Evolutionary conservation across 495 filamentous ascomycete species (phyloP).

Genomic region (Chaetomium cochliodes): DNA sequence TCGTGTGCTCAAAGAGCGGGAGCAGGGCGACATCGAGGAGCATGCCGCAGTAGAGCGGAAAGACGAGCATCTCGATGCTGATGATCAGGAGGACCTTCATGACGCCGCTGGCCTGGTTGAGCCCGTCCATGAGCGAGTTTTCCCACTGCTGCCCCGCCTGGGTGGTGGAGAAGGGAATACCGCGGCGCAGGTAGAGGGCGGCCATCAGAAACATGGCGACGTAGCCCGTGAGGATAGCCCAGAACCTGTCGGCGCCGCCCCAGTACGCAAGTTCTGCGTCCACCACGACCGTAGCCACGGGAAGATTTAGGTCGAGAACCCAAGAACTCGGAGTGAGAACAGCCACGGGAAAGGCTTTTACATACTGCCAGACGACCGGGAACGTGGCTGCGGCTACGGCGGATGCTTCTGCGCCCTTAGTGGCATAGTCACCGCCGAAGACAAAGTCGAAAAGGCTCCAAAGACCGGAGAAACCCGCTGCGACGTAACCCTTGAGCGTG

Average conservation of each 20-base stretch:
- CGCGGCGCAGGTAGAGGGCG: slow-evolving; percentile 71
- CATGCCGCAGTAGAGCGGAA: slow-evolving; percentile 91
- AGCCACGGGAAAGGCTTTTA: slow-evolving; percentile 21
- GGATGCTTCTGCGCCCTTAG: slow-evolving; percentile 27
- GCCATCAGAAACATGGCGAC: slow-evolving; percentile 69
- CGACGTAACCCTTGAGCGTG: slow-evolving; percentile 39
- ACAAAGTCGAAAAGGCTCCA: slow-evolving; percentile 32
- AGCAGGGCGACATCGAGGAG: slow-evolving; percentile 86
- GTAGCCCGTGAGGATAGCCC: slow-evolving; percentile 82
- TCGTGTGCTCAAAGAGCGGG: slow-evolving; percentile 80
- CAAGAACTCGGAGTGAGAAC: slow-evolving; percentile 42
- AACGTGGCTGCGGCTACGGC: slow-evolving; percentile 13
- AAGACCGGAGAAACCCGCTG: slow-evolving; percentile 27
- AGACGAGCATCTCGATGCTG: slow-evolving; percentile 97
- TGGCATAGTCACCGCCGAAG: slow-evolving; percentile 36
- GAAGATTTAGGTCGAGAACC: slow-evolving; percentile 51
- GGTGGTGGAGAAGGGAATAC: slow-evolving; percentile 61
- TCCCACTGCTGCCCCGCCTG: slow-evolving; percentile 71
- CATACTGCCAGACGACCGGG: slow-evolving; percentile 18
- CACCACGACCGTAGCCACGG: slow-evolving; percentile 40
- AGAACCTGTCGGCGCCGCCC: slow-evolving; percentile 70
- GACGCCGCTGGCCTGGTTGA: slow-evolving; percentile 92
- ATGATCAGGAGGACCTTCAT: slow-evolving; percentile 99
- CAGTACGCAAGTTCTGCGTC: slow-evolving; percentile 70
- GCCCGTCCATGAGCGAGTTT: slow-evolving; percentile 71